Evolutionary conservation across 345 rosid genomes (phyloP), one percentile per base, ranked within the genome.

Genomic region (Gossypium bickii): DNA sequence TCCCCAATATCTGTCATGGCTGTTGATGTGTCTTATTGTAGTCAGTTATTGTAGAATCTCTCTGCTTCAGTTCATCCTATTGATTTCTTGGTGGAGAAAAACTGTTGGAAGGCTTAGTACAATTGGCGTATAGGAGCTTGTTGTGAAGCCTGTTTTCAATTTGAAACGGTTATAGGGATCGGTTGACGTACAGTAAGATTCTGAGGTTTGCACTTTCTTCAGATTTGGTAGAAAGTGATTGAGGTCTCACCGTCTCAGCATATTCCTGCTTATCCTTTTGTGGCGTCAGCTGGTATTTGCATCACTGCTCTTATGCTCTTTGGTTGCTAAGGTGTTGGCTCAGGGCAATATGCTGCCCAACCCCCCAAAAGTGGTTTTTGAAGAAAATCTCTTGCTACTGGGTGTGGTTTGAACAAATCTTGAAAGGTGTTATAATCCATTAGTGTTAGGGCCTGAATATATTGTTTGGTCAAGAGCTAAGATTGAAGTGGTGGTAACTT

Each of bases 21-120:
- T 73, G 41, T 45, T 76, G 75, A 67, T 67, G 75, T 51, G 29
- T 57, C 77, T 55, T 61, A 18, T 69, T 69, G n/a, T 75, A 77
- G 67, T 72, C 44, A 41, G 27, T 27, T 56, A 29, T 22, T 75
- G 64, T 53, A 61, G 72, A 53, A 77, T 73, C 47, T 70, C 71
- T 58, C 71, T 38, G 22, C 63, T 34, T 74, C 79, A 44, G 53
- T 69, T 58, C 77, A 73, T 27, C 75, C 74, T 12, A 76, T 61
- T 78, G 82, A 60, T 59, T 70, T 74, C 41, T 56, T 41, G 56
- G 69, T 57, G 55, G 73, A 75, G 29, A 78, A 71, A 44, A 7
- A 34, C 34, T 34, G 62, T 74, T 62, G n/a, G 10, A 48, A 34
- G 59, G 57, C 45, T 61, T 63, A 72, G 38, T 57, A 5, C 52